Evolutionary conservation across 2,329 filamentous ascomycete species (phyloP).

Genomic region (Clonostachys solani): DNA sequence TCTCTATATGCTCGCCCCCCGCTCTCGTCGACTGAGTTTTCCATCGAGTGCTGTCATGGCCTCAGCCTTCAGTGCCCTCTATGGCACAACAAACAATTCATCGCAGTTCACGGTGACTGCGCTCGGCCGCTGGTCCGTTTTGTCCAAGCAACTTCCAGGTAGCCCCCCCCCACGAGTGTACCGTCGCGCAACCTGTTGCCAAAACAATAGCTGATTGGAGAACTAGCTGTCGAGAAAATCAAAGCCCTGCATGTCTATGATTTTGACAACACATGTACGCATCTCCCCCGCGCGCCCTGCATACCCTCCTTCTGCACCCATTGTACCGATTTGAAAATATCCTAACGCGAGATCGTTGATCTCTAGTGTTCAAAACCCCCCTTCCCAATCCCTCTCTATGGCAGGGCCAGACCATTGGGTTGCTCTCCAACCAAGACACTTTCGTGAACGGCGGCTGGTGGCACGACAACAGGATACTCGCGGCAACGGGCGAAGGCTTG

Average conservation of each 20-base stretch:
- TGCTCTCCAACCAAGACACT: constrained; percentile 69
- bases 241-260: constrained; percentile 89
- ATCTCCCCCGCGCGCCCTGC: constrained; percentile 1
- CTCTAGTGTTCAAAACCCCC: constrained; percentile 80
- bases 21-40: constrained; percentile 11
- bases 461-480: constrained; percentile 86
- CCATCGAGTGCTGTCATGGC: constrained; percentile 26
- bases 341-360: constrained; percentile 2
- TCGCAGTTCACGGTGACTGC: constrained; percentile 60
- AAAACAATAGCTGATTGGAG: constrained; percentile 8
- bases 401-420: constrained; percentile 73
- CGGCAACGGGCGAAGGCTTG: constrained; percentile 77
- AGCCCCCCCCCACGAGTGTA: constrained; percentile 9
- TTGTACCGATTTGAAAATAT: too few relatives aligned
- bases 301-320: too few relatives aligned
- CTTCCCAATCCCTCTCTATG: constrained; percentile 86
- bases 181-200: neutral
- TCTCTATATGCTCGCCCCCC: constrained; percentile 13
- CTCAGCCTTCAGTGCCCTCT: constrained; percentile 30
- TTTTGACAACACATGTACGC: constrained; percentile 89
- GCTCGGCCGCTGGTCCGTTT: constrained; percentile 79
- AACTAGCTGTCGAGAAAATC: constrained; percentile 59
- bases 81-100: constrained; percentile 19
- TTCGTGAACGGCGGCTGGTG: constrained; percentile 92
- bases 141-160: constrained; percentile 69